Evolutionary conservation across 2,329 filamentous ascomycete genomes (phyloP), one percentile per base, ranked within the genome.

Genomic region (Hirsutella thompsonii): DNA sequence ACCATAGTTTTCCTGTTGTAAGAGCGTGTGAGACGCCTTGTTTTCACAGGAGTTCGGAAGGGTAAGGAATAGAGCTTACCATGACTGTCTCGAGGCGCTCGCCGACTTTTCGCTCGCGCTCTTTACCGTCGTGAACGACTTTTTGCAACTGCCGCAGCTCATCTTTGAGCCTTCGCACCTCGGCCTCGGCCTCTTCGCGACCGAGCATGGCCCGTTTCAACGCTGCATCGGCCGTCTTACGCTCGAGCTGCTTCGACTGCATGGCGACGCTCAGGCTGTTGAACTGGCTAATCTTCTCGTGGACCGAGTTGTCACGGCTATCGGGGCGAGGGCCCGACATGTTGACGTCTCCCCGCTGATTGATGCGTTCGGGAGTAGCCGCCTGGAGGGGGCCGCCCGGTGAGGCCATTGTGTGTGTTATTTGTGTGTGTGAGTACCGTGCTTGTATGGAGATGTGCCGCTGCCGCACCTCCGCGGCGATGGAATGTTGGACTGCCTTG

Each of bases 221-320:
- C 23, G 78, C 78, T 26, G 77, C 76, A 49, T 81, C 78, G 50
- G 74, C 77, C 37, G 68, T 76, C 59, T 75, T 80, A 51, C 76
- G 71, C 56, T 81, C 77, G 40, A 79, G 62, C 37, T 76, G 70
- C 52, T 76, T 78, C 28, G 72, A 71, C 57, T 73, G 67, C 48
- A 69, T 62, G 43, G 79, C 72, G 36, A 86, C 67, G 43, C 72
- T 72, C 29, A 86, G 67, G 43, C 69, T 74, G 63, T 86, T 83
- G 60, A 86, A 85, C 58, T 83, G 81, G 53, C 75, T 78, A 46
- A 84, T 81, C 53, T 79, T 76, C 45, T 81, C 75, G 50, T 78
- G 68, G 5, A 83, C 77, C 19, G 75, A 74, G 50, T 73, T 76
- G 45, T 77, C 74, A 47, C 75, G 69, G 42, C 60, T 60, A 43